Evolutionary conservation across 345 rosid species (phyloP), one percentile per base, ranked within the genome.

Genomic region (Gossypium herbaceum): DNA sequence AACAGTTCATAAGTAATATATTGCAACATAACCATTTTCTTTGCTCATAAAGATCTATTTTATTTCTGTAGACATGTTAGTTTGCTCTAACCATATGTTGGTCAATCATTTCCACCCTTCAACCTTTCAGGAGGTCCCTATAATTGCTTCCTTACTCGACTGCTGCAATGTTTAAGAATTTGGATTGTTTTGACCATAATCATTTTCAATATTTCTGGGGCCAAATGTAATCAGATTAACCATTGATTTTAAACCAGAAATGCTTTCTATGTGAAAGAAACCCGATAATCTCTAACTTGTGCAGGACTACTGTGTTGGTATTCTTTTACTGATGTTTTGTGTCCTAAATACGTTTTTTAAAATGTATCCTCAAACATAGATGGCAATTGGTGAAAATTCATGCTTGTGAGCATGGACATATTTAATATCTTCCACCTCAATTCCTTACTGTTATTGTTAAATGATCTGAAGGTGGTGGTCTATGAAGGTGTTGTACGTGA

Each of bases 401-500:
- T 77, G 67, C 72, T 54, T 70, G 19, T 34, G 25, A 62, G n/a
- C 51, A 20, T 50, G 62, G 51, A 52, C 57, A 39, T 72, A 45
- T 55, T 55, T 65, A 57, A 12, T 27, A 22, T 22, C 50, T 9
- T 69, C 54, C 73, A 67, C 17, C 41, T 29, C 76, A 71, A 51
- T 76, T 67, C 58, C 81, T 85, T 75, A 84, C 67, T 79, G 76
- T 83, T 82, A 59, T 61, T 77, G 45, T 76, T 62, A 76, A 81
- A 83, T 78, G 73, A 78, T 86, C 65, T 84, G 71, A 73, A 95
- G 96, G 99, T 95, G 84, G 98, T 93, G 41, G 91, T 91, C 82
- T 88, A 89, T 84, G 93, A 90, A 84, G 92, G 88, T 82, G 80
- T 57, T 4, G 77, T 94, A 45, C 87, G 97, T 81, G 98, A 92